A percentile compares a stretch with the other conserved stretches of the same genome.
Conservation (phyloP, 2,329 filamentous ascomycete genomes). For the Clonostachys rosea region DNA sequence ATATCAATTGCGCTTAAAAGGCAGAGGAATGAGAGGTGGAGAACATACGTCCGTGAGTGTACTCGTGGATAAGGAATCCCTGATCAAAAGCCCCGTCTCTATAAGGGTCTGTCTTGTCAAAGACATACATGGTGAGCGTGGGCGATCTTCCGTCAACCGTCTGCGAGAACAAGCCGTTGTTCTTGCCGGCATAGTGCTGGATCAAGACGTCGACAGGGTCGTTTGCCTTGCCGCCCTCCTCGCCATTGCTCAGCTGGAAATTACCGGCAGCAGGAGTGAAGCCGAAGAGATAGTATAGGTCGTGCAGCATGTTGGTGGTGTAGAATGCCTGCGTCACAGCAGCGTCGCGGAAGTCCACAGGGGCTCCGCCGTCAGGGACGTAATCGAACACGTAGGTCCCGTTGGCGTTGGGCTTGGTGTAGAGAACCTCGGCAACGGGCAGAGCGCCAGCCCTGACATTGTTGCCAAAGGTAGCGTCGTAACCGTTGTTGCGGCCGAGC, state of each 20-base stretch:
- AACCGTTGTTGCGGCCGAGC: not conserved
- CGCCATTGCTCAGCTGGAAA: conserved; percentile 48
- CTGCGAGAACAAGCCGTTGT: conserved; percentile 36
- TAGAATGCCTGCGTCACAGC: conserved; percentile 52
- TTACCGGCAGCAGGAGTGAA: conserved; percentile 50
- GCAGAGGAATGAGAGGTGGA: conserved; percentile 21
- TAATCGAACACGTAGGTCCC: conserved; percentile 9
- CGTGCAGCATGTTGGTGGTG: conserved; percentile 49
- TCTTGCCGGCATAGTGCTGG: conserved; percentile 42
- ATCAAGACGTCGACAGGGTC: conserved; percentile 46
- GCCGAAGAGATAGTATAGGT: conserved; percentile 46
- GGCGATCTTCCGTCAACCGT: not conserved
- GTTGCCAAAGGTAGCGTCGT: not conserved
- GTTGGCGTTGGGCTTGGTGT: too few relatives aligned
- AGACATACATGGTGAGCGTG: conserved; percentile 42
- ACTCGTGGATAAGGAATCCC: conserved; percentile 50
- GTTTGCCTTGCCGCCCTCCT: conserved; percentile 35
- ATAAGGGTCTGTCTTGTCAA: conserved; percentile 33
- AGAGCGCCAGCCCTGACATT: not conserved
- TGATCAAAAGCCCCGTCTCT: conserved; percentile 47
- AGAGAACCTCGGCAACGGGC: too few relatives aligned
- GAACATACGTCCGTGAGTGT: conserved; percentile 31
- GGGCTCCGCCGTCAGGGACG: conserved; percentile 18
- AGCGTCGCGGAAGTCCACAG: conserved; percentile 36
- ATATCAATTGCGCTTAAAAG: conserved; percentile 2